phyloP scores from a whole-genome alignment of 208 protist species.

The Crithidia mellificae region DNA sequence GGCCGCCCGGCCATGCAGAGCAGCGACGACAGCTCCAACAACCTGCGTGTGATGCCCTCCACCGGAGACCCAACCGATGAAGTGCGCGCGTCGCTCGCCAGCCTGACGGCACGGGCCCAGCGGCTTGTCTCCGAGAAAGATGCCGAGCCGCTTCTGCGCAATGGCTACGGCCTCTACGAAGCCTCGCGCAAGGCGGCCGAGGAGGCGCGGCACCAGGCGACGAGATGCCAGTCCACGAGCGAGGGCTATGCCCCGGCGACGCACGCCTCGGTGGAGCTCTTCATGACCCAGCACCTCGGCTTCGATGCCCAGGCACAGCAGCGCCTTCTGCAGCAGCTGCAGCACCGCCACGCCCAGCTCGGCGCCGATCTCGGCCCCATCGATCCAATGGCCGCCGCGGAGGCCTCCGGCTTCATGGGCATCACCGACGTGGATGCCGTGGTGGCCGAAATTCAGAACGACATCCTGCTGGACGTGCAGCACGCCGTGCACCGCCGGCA shows the following conservation, averaged over 20 bases:
- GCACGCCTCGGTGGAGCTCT: conserved; percentile 79
- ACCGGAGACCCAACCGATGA: conserved; percentile 53
- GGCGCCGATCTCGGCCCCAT: conserved; percentile 37
- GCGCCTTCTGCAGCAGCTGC: conserved; percentile 75
- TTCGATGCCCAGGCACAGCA: conserved; percentile 84
- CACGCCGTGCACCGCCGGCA: conserved; percentile 67
- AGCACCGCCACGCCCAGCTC: conserved; percentile 51
- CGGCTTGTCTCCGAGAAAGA: conserved; percentile 52
- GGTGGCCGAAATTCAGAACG: conserved; percentile 52
- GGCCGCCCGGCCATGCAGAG: conserved; percentile 4
- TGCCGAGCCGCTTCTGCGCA: conserved; percentile 56
- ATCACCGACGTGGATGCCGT: conserved; percentile 57
- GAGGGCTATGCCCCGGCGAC: conserved; percentile 43
- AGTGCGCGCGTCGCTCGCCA: conserved; percentile 65
- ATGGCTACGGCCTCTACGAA: conserved; percentile 69
- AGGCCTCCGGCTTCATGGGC: conserved; percentile 26
- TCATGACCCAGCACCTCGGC: conserved; percentile 78
- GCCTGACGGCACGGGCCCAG: conserved; percentile 69
- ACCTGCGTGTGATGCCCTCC: conserved; percentile 33
- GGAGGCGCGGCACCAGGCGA: conserved; percentile 35
- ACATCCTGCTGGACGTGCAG: conserved; percentile 60
- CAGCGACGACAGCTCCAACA: conserved; percentile 9
- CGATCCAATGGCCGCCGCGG: conserved; percentile 25
- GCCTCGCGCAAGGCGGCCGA: conserved; percentile 53
- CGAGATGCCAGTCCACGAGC: conserved; percentile 30